Conservation (phyloP, 1,139 yeast genomes). For the Taphrina wiesneri region DNA sequence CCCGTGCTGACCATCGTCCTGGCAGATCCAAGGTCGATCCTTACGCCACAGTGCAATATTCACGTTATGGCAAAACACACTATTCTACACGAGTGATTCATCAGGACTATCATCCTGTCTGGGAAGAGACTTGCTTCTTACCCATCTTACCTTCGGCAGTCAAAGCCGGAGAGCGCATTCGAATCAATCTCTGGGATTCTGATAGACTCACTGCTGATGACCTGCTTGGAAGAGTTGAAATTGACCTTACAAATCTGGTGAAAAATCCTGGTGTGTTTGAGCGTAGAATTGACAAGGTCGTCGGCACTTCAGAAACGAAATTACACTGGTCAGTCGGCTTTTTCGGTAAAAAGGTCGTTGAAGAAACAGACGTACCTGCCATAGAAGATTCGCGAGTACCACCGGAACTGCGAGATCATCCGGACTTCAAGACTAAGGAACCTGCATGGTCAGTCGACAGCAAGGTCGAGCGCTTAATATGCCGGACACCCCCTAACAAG, state of each 20-base stretch:
- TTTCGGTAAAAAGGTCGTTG: conserved; percentile 19
- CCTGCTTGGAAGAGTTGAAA: conserved; percentile 34
- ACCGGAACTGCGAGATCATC: conserved; percentile 22
- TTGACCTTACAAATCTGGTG: conserved; percentile 28
- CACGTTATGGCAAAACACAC: conserved; percentile 32
- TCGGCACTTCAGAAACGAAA: conserved; percentile 22
- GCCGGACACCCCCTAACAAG: conserved; percentile 28
- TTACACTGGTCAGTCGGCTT: conserved; percentile 33
- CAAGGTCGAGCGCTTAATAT: conserved; percentile 29
- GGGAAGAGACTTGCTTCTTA: conserved; percentile 35
- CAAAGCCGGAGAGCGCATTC: conserved; percentile 35
- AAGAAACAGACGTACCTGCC: conserved; percentile 11
- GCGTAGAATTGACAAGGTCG: conserved; percentile 29
- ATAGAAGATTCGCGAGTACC: conserved; percentile 29
- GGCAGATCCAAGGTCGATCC: conserved; percentile 34
- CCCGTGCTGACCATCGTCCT: conserved; percentile 30
- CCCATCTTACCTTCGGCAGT: conserved; percentile 31
- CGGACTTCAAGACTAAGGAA: conserved; percentile 23
- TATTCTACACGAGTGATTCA: conserved; percentile 35
- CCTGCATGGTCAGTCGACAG: conserved; percentile 25
- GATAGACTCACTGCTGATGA: conserved; percentile 36
- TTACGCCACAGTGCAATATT: conserved; percentile 32
- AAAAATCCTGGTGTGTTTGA: conserved; percentile 25
- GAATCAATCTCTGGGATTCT: conserved; percentile 35
- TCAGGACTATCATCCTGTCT: conserved; percentile 33